Evolutionary conservation across 768 basidiomycete genomes (phyloP).

Genomic region (Pulveroboletus sp.): DNA sequence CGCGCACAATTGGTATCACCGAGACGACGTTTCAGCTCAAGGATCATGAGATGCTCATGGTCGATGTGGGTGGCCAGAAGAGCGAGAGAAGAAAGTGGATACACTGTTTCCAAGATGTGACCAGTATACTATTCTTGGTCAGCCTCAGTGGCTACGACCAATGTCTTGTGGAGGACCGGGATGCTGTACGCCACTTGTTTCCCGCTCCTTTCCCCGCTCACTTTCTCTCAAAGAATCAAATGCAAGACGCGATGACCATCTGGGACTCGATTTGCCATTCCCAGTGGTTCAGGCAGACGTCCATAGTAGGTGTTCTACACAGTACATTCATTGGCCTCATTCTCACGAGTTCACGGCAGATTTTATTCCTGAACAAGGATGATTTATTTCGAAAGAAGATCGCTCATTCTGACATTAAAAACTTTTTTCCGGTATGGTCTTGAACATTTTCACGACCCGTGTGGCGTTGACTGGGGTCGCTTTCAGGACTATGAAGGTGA

Average conservation of each 20-base stretch:
- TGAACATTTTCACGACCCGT: not conserved
- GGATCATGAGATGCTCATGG: conserved; percentile 85
- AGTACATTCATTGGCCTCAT: not conserved
- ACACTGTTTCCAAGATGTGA: conserved; percentile 93
- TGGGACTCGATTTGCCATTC: conserved; percentile 99
- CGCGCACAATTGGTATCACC: conserved; percentile 87
- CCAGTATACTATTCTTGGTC: conserved; percentile 87
- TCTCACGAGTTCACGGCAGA: conserved; percentile 40
- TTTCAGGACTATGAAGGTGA: conserved; percentile 80
- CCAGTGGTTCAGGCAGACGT: conserved; percentile 94
- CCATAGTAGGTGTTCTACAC: conserved; percentile 56
- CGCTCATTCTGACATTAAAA: conserved; percentile 73
- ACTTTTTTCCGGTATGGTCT: conserved; percentile 73
- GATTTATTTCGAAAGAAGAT: conserved; percentile 90
- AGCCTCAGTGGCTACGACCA: conserved; percentile 92
- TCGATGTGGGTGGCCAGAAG: conserved; percentile 93
- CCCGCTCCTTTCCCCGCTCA: not conserved
- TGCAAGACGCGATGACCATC: conserved; percentile 98
- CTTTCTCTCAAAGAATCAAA: conserved; percentile 68
- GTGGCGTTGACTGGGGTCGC: not conserved
- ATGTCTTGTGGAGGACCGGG: conserved; percentile 88
- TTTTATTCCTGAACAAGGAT: conserved; percentile 93
- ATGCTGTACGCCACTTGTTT: conserved; percentile 56
- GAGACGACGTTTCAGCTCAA: conserved; percentile 79
- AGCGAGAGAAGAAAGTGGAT: conserved; percentile 93